phyloP scores from a whole-genome alignment of 2,329 filamentous ascomycete species.

The Bipolaris victoriae region DNA sequence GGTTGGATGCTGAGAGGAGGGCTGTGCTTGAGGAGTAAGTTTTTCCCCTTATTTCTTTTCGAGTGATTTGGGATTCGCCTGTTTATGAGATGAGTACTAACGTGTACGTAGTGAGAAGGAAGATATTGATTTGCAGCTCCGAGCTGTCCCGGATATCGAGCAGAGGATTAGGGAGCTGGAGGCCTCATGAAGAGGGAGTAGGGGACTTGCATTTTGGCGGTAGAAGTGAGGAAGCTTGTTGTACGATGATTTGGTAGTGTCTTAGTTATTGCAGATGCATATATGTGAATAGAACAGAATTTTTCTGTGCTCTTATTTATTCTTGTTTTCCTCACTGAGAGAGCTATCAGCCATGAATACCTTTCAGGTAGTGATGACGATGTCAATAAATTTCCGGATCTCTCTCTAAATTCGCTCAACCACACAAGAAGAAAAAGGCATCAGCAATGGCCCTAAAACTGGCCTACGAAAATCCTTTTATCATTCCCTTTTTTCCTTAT shows the following conservation, averaged over 20 bases:
- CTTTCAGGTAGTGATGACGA: neutral
- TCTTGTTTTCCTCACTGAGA: no score
- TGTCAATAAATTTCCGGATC: neutral
- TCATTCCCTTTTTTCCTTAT: neutral
- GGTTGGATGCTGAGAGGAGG: conserved; percentile 83
- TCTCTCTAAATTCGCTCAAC: neutral
- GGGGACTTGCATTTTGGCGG: neutral
- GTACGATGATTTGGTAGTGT: neutral
- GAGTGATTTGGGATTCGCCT: no score
- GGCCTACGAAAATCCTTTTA: neutral
- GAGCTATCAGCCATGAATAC: no score
- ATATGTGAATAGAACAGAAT: neutral
- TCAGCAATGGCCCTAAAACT: no score
- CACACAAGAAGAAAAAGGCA: neutral
- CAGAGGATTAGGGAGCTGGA: conserved; percentile 80
- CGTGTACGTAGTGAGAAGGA: conserved; percentile 73
- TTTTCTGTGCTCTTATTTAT: neutral
- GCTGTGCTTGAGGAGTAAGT: conserved; percentile 82
- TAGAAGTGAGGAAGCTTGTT: neutral
- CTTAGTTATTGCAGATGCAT: neutral
- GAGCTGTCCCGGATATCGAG: conserved; percentile 87
- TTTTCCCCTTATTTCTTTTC: neutral
- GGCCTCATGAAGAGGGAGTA: conserved; percentile 17
- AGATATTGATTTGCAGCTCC: conserved; percentile 82
- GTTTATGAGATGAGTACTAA: conserved; percentile 20